Evolutionary conservation across 129 eudicot genomes (phyloP).

Genomic region (Gnaphalium uliginosum): DNA sequence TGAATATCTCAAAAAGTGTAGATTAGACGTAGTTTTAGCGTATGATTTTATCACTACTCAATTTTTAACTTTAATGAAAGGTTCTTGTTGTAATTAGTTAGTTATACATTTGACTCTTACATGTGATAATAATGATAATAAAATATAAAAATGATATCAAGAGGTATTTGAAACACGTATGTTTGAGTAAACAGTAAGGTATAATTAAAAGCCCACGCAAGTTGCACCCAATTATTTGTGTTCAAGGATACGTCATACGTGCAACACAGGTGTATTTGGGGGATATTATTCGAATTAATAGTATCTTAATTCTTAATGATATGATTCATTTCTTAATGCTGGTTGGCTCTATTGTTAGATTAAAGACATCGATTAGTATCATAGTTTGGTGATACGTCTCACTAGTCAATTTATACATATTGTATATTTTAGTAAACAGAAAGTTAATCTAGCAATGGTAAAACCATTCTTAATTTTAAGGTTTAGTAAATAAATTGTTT

Average conservation of each 20-base stretch:
- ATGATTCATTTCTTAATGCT: neutral
- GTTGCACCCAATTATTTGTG: conserved; percentile 26
- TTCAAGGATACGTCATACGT: conserved; percentile 12
- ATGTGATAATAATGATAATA: neutral
- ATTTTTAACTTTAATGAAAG: neutral
- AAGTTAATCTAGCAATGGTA: too few relatives aligned
- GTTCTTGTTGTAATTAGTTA: neutral
- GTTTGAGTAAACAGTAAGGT: conserved; percentile 5
- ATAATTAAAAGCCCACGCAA: conserved; percentile 24
- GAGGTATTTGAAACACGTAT: conserved; percentile 26
- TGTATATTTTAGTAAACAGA: too few relatives aligned
- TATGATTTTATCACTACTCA: too few relatives aligned
- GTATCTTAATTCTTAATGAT: neutral
- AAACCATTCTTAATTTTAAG: too few relatives aligned
- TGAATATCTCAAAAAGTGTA: too few relatives aligned
- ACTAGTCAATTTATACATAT: too few relatives aligned
- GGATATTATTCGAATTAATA: neutral
- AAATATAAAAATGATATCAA: conserved; percentile 5
- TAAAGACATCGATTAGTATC: too few relatives aligned
- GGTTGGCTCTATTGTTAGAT: neutral
- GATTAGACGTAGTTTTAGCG: too few relatives aligned
- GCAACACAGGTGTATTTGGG: conserved; percentile 25
- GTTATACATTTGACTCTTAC: neutral
- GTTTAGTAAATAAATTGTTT: too few relatives aligned
- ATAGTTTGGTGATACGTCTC: too few relatives aligned